These are phyloP conservation scores for Aspergillus ochraceoroseus DNA, from an alignment of 2,329 filamentous ascomycete genomes.

Conservation along the genomic window DNA sequence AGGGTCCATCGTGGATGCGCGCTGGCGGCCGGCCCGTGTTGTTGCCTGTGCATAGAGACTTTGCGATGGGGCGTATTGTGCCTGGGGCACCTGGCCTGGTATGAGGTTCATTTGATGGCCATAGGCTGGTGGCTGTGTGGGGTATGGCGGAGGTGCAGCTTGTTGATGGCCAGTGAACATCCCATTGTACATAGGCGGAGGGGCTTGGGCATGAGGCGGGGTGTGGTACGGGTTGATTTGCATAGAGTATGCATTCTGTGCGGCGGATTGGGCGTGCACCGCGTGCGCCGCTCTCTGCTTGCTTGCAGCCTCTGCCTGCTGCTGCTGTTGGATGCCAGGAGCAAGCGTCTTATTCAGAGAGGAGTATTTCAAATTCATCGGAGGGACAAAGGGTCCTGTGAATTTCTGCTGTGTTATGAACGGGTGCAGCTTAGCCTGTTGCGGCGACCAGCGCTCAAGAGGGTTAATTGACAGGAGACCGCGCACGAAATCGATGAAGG, in stretches of 20 bases:
- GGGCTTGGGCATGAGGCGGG: conserved; percentile 46
- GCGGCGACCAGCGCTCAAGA: conserved; percentile 92
- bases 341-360: conserved; percentile 81
- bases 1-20: conserved; percentile 94
- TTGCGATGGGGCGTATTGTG: conserved; percentile 67
- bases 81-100: conserved; percentile 59
- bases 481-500: conserved; percentile 97
- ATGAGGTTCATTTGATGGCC: conserved; percentile 68
- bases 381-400: conserved; percentile 90
- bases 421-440: conserved; percentile 93
- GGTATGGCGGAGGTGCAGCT: conserved; percentile 73
- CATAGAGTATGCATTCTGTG: conserved; percentile 63
- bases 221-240: conserved; percentile 55
- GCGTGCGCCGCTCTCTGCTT: conserved; percentile 71
- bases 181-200: conserved; percentile 65
- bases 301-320: conserved; percentile 87
- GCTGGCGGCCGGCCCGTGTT: conserved; percentile 72
- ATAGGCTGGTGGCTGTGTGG: conserved; percentile 65
- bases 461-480: conserved; percentile 92
- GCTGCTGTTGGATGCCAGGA: conserved; percentile 90
- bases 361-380: conserved; percentile 90
- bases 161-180: conserved; percentile 67
- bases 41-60: conserved; percentile 69
- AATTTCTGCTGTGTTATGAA: conserved; percentile 99
- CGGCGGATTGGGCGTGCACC: conserved; percentile 65